Conservation (phyloP, 2,329 filamentous ascomycete genomes). For the Fonsecaea erecta region DNA sequence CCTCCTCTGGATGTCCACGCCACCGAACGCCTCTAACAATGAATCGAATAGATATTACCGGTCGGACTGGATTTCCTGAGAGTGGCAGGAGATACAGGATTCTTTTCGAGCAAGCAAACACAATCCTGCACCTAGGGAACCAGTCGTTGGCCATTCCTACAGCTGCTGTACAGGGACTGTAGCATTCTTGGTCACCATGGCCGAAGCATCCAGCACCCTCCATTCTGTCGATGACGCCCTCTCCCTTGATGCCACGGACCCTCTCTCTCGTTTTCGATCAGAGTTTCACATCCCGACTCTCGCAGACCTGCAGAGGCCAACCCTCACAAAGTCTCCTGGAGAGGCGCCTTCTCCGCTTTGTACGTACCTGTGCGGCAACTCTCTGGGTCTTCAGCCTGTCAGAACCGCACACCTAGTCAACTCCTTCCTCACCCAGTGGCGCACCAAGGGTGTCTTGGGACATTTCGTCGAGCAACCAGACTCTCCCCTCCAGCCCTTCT, state of each 20-base stretch:
- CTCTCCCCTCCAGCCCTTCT: slow-evolving; percentile 72
- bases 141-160: not conserved
- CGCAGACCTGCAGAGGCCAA: slow-evolving; percentile 69
- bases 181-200: not conserved
- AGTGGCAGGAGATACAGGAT: no score
- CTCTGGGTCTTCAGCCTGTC: slow-evolving; percentile 80
- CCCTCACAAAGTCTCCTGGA: slow-evolving; percentile 50
- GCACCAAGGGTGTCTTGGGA: slow-evolving; percentile 79
- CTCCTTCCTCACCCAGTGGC: slow-evolving; percentile 81
- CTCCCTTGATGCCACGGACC: slow-evolving; percentile 64
- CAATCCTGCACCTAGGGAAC: no score
- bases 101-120: no score
- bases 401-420: slow-evolving; percentile 68
- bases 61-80: no score
- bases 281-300: slow-evolving; percentile 81
- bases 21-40: no score
- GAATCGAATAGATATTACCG: no score
- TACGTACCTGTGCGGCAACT: slow-evolving; percentile 90
- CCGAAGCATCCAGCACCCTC: not conserved
- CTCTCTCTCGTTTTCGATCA: slow-evolving; percentile 64
- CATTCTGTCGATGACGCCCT: slow-evolving; percentile 45
- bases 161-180: not conserved
- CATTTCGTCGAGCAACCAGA: slow-evolving; percentile 75
- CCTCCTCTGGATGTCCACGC: no score
- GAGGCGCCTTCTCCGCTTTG: slow-evolving; percentile 45